A percentile compares a stretch with the other conserved stretches of the same genome.
Evolutionary conservation across 805 yeast genomes (phyloP).

Genomic region (Isabelozyma pseudorhagii): DNA sequence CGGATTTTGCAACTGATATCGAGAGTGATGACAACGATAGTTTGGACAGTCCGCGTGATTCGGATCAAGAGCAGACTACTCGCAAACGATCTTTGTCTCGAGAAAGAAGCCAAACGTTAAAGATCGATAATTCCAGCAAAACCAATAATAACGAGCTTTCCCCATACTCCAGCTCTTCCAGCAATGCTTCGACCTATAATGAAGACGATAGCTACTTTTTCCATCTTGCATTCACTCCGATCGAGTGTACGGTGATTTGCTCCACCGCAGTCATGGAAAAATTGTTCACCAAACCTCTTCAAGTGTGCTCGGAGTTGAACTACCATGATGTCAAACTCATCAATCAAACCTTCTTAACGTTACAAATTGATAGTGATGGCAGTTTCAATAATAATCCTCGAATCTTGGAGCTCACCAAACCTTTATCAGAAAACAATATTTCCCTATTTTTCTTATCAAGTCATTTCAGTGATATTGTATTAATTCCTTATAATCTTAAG

Average conservation of each 20-base stretch:
- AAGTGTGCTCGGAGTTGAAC: constrained; percentile 23
- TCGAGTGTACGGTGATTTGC: constrained; percentile 62
- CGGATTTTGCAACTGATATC: constrained; percentile 7
- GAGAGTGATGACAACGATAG: constrained; percentile 7
- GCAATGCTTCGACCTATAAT: background rate
- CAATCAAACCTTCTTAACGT: constrained; percentile 44
- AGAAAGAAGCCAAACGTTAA: constrained; percentile 2
- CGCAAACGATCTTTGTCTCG: background rate
- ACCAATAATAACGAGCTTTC: background rate
- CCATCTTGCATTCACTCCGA: constrained; percentile 60
- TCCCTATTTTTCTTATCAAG: constrained; percentile 61
- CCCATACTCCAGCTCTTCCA: constrained; percentile 4
- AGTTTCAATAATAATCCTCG: constrained; percentile 47
- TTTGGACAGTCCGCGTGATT: constrained; percentile 4
- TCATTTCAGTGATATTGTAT: constrained; percentile 61
- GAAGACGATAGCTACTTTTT: constrained; percentile 47
- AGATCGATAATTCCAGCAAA: constrained; percentile 30
- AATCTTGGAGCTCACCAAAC: constrained; percentile 55
- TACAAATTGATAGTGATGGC: constrained; percentile 63
- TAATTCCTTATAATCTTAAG: constrained; percentile 49
- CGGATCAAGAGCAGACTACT: background rate
- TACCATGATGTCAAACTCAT: constrained; percentile 38
- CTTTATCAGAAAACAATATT: constrained; percentile 54
- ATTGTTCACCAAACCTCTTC: constrained; percentile 39
- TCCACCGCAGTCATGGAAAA: constrained; percentile 33